Conservation (phyloP, 2,329 filamentous ascomycete genomes). For the Ophiostoma tasmaniense region DNA sequence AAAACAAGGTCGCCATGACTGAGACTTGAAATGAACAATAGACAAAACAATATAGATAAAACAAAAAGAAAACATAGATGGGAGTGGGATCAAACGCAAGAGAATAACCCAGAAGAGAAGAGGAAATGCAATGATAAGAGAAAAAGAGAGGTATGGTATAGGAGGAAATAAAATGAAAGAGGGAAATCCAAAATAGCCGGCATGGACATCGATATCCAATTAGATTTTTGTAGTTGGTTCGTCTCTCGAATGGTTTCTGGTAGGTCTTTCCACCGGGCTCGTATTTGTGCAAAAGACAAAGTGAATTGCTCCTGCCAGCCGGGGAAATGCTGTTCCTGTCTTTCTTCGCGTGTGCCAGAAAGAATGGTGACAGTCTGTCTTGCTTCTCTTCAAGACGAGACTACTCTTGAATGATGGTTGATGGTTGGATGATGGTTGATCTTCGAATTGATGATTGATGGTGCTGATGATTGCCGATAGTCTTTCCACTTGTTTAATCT, state of each 20-base stretch:
- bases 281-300: conserved; percentile 16
- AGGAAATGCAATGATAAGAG: not conserved
- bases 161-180: not conserved
- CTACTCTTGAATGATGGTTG: not conserved
- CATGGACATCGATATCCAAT: not conserved
- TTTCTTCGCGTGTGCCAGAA: not conserved
- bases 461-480: not conserved
- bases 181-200: not conserved
- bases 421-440: not conserved
- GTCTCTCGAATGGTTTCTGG: conserved; percentile 2
- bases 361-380: not conserved
- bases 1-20: conserved; percentile 2
- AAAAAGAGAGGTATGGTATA: not conserved
- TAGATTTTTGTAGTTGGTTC: not conserved
- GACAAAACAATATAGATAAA: conserved; percentile 17
- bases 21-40: conserved; percentile 28
- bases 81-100: not conserved
- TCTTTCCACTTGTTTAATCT: not conserved
- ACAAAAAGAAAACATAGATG: conserved; percentile 10
- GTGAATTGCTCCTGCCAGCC: conserved; percentile 19
- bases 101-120: not conserved
- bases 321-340: conserved; percentile 10
- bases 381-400: not conserved
- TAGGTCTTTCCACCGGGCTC: conserved; percentile 9
- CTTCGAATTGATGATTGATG: not conserved